These are phyloP conservation scores for Achlya hypogyna DNA, from an alignment of 352 stramenopile genomes.

Conservation along the genomic window DNA sequence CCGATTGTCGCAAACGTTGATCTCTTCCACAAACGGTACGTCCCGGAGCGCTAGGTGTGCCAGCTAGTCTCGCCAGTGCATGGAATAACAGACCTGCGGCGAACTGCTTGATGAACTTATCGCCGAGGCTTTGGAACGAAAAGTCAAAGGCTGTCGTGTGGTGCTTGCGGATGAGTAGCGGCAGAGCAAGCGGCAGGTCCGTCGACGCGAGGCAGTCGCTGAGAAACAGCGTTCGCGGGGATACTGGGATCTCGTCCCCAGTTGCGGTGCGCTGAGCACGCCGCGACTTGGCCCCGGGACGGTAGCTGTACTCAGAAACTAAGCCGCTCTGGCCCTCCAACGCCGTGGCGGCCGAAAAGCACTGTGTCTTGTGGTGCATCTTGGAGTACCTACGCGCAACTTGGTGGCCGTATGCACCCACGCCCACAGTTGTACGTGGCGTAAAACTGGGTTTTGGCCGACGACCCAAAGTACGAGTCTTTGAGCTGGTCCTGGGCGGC, in stretches of 20 bases:
- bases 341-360: background rate
- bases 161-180: slow-evolving; percentile 48
- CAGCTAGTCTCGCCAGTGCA: no score
- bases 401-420: no score
- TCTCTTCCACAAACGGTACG: slow-evolving; percentile 50
- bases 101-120: slow-evolving; percentile 56
- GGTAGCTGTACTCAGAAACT: background rate
- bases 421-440: background rate
- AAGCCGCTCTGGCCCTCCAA: background rate
- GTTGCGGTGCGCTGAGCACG: background rate
- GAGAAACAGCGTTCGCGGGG: slow-evolving; percentile 53
- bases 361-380: slow-evolving; percentile 15
- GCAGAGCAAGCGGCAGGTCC: slow-evolving; percentile 38
- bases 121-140: slow-evolving; percentile 69
- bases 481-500: slow-evolving; percentile 9
- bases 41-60: slow-evolving; percentile 28
- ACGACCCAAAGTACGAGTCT: slow-evolving; percentile 7
- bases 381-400: slow-evolving; percentile 5
- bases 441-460: slow-evolving; percentile 9
- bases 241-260: slow-evolving; percentile 28
- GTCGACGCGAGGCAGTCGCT: slow-evolving; percentile 35
- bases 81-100: slow-evolving; percentile 21
- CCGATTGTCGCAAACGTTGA: slow-evolving; percentile 53
- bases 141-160: slow-evolving; percentile 72
- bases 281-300: background rate